These are phyloP conservation scores for Metschnikowia amazonensis DNA, from an alignment of 805 yeast species.

Conservation along the genomic window DNA sequence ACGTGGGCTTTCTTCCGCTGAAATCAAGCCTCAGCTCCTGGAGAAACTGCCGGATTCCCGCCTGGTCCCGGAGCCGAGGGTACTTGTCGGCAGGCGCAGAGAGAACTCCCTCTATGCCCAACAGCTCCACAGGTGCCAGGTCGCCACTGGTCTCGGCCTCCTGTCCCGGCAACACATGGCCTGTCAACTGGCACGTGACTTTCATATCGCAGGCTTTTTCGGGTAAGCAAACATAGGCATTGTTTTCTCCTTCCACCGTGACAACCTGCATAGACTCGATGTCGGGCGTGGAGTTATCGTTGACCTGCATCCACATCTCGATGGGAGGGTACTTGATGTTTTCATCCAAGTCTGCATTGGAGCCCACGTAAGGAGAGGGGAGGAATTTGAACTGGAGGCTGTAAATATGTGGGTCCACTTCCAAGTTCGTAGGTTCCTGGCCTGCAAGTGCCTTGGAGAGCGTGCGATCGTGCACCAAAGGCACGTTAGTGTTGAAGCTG, in stretches of 20 bases:
- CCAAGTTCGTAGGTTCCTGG: constrained; percentile 12
- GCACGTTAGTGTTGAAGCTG: constrained; percentile 34
- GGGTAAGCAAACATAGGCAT: constrained; percentile 42
- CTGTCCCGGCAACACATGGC: constrained; percentile 23
- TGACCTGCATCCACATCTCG: constrained; percentile 52
- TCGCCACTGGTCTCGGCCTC: not conserved
- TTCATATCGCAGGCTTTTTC: constrained; percentile 40
- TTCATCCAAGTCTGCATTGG: constrained; percentile 9
- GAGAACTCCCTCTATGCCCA: constrained; percentile 10
- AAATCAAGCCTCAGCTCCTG: constrained; percentile 36
- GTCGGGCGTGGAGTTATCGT: constrained; percentile 33
- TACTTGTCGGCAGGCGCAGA: constrained; percentile 24
- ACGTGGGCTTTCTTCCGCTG: constrained; percentile 31
- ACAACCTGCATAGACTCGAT: constrained; percentile 39
- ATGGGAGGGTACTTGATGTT: constrained; percentile 46
- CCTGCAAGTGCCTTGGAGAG: constrained; percentile 28
- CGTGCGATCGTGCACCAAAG: constrained; percentile 29
- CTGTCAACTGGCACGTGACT: constrained; percentile 38
- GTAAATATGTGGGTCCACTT: constrained; percentile 27
- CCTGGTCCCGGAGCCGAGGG: constrained; percentile 33
- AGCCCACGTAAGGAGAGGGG: constrained; percentile 38
- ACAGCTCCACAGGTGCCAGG: not conserved
- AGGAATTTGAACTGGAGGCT: constrained; percentile 43
- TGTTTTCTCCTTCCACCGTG: constrained; percentile 44
- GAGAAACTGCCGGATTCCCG: constrained; percentile 42